Base-by-base conservation (phyloP, 1,139 yeast genomes). In the Blastobotrys persicus region DNA sequence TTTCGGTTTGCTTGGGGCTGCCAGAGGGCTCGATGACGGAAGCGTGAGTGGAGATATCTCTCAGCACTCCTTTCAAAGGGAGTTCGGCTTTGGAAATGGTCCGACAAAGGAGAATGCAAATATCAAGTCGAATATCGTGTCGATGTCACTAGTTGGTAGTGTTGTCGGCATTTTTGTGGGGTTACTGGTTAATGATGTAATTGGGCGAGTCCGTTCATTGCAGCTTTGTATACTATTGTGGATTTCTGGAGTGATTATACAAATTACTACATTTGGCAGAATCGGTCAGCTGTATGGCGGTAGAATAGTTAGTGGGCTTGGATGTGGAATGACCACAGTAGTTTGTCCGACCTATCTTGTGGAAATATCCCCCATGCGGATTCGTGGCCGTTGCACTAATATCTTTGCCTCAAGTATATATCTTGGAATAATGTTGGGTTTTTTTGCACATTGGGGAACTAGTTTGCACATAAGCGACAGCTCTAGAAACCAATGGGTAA, bases 21-120 rank as follows among this genome's bases (percentile, higher is more conserved):
- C 83, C 11, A 68, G 85, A 62, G 86, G 86, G 14, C 75, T 72
- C 48, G 85, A 81, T 62, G 85, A 80, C 64, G 86, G 85, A 44
- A 68, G 68, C 54, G 68, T 67, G 42, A 64, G 79, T n/a, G 81
- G 80, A 7, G 64, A 72, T 2, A 67, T 73, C 33, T 73, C 77
- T 2, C 80, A 74, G 56, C 62, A 61, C 2, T 67, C 79, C 1
- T 80, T 80, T 62, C 63, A 61, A 41, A 45, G 58, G 2, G 68
- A 66, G 51, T 79, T 79, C 59, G 82, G 82, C 1, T 69, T 80
- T 39, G 55, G 60, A 19, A 80, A 78, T 55, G 2, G 19, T 18
- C 13, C 35, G 20, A 7, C 43, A 75, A 16, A 3, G 34, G 26
- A 35, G 82, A 4, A 42, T 1, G 83, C 83, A 12, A 69, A 76